These are phyloP conservation scores for Ceratobasidium sp. DNA, from an alignment of 1,284 basidiomycete genomes.

Conservation along the genomic window DNA sequence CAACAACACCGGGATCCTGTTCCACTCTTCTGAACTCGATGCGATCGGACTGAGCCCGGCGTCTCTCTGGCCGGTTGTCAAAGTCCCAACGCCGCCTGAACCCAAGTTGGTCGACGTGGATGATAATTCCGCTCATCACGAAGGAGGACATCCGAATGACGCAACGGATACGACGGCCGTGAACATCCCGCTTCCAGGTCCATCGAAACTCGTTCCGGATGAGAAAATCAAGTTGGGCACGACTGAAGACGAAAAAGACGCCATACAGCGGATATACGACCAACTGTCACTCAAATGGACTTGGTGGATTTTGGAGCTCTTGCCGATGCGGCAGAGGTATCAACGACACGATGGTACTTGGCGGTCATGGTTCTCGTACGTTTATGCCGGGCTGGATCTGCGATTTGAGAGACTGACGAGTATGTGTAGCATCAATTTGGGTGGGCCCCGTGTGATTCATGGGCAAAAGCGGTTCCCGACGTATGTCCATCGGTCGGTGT, in stretches of 20 bases:
- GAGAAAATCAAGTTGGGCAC: not conserved
- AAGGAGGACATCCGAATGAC: not conserved
- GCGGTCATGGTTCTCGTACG: slow-evolving; percentile 28
- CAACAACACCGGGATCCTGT: slow-evolving; percentile 45
- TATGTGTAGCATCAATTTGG: slow-evolving; percentile 6
- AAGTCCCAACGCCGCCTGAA: slow-evolving; percentile 16
- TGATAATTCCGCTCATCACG: not conserved
- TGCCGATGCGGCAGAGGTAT: slow-evolving; percentile 39
- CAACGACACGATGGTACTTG: slow-evolving; percentile 15
- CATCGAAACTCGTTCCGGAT: slow-evolving; percentile 15
- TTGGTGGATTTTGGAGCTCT: slow-evolving; percentile 41
- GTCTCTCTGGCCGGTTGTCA: slow-evolving; percentile 25
- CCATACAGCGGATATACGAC: slow-evolving; percentile 15
- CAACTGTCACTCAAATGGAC: slow-evolving; percentile 32
- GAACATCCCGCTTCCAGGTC: not conserved
- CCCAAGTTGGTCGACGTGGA: not conserved
- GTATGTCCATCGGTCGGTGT: slow-evolving; percentile 40
- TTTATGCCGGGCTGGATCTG: not conserved
- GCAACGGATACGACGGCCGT: slow-evolving; percentile 25
- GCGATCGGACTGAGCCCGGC: slow-evolving; percentile 43
- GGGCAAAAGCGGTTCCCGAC: slow-evolving; percentile 37
- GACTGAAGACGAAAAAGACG: slow-evolving; percentile 17
- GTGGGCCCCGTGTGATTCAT: slow-evolving; percentile 18
- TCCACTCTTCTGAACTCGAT: slow-evolving; percentile 42
- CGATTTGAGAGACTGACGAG: not conserved